Conservation (phyloP, 441 rosid species). For the Dalechampia spathulata region DNA sequence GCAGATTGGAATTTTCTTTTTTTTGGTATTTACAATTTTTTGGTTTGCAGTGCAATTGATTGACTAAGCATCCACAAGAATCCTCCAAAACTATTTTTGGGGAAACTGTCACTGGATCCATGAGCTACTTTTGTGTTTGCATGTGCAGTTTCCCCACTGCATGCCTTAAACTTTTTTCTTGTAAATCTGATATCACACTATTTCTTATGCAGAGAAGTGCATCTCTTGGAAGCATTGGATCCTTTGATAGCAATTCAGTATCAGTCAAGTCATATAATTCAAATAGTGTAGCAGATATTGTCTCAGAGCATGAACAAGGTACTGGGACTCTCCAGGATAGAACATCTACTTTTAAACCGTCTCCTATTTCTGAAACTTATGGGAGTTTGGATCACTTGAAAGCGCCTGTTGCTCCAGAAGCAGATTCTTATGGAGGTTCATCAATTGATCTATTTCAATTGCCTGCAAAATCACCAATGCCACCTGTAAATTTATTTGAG, state of each 20-base stretch:
- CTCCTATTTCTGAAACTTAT: constrained; percentile 28
- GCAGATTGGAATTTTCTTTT: too few relatives aligned
- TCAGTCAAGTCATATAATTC: constrained; percentile 57
- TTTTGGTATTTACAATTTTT: not conserved
- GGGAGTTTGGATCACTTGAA: constrained; percentile 40
- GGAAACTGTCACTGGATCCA: too few relatives aligned
- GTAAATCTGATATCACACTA: constrained; percentile 13
- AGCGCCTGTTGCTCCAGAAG: constrained; percentile 26
- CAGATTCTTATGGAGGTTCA: constrained; percentile 36
- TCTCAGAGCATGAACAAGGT: constrained; percentile 36
- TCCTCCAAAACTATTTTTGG: not conserved
- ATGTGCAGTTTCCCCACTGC: not conserved
- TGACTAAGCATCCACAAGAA: not conserved
- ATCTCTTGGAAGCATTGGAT: constrained; percentile 61
- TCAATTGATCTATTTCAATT: constrained; percentile 58
- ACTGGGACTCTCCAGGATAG: constrained; percentile 30
- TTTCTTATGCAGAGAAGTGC: constrained; percentile 51
- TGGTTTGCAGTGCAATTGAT: not conserved
- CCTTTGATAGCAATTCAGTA: constrained; percentile 48
- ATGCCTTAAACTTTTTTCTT: not conserved
- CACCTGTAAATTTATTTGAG: constrained; percentile 32
- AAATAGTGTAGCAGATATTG: constrained; percentile 37
- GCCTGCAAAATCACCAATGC: constrained; percentile 34
- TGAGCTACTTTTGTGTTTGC: not conserved
- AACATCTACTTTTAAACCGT: constrained; percentile 24